Conservation (phyloP, 1,284 basidiomycete species). For the Filobasidium uniguttulatum region DNA sequence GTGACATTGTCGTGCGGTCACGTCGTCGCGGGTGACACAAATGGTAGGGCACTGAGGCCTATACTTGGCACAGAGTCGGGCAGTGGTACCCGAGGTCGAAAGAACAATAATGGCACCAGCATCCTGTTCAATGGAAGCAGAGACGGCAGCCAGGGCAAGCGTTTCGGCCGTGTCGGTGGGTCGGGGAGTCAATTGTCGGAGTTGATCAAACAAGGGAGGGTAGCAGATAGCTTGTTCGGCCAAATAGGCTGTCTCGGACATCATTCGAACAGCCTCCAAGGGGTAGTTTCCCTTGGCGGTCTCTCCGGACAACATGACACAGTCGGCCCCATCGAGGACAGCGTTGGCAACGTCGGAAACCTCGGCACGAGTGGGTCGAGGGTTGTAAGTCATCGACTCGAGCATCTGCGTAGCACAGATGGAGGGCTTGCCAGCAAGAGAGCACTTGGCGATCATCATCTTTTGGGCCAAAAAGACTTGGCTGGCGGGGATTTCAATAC, state of each 20-base stretch:
- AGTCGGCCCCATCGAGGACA: constrained; percentile 90
- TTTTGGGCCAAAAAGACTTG: constrained; percentile 98
- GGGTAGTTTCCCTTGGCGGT: constrained; percentile 93
- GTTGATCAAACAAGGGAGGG: constrained; percentile 77
- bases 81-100: constrained; percentile 84
- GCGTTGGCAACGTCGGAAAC: constrained; percentile 96
- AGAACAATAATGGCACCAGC: constrained; percentile 90
- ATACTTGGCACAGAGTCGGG: constrained; percentile 94
- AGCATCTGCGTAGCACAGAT: constrained; percentile 99
- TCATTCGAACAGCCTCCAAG: constrained; percentile 89
- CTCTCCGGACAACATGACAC: constrained; percentile 97
- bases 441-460: constrained; percentile 99
- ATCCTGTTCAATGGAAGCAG: constrained; percentile 84
- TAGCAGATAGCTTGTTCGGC: constrained; percentile 90
- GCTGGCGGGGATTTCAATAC: constrained; percentile 94
- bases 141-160: constrained; percentile 82
- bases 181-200: constrained; percentile 60
- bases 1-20: constrained; percentile 93
- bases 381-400: constrained; percentile 98
- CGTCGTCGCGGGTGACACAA: constrained; percentile 87
- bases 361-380: constrained; percentile 89
- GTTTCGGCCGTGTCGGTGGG: constrained; percentile 89
- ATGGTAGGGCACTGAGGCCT: constrained; percentile 87
- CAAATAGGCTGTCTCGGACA: constrained; percentile 93
- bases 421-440: constrained; percentile 88